Conservation (phyloP, 2,329 filamentous ascomycete genomes). For the Xylaria sp. region DNA sequence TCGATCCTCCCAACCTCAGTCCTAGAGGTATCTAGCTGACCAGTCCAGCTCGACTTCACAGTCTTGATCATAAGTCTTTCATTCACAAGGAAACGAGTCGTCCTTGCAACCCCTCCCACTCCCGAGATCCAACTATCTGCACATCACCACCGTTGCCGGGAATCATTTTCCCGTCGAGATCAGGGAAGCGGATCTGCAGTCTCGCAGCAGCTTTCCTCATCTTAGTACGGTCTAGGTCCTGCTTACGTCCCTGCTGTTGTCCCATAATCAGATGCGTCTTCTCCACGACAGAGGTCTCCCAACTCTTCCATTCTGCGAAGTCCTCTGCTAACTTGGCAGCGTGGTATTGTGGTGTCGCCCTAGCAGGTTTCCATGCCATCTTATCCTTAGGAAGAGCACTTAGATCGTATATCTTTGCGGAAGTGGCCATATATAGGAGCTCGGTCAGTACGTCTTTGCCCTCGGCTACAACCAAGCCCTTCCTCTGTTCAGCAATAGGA, state of each 20-base stretch:
- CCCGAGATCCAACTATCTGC: constrained; percentile 62
- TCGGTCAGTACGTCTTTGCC: constrained; percentile 72
- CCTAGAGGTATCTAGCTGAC: constrained; percentile 14
- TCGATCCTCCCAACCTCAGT: neutral
- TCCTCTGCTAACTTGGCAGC: constrained; percentile 73
- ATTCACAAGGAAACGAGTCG: constrained; percentile 44
- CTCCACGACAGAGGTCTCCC: constrained; percentile 65
- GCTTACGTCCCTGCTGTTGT: constrained; percentile 37
- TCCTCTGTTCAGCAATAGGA: constrained; percentile 68
- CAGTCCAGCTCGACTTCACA: constrained; percentile 8
- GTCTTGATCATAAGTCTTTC: constrained; percentile 16
- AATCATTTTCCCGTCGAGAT: constrained; percentile 57
- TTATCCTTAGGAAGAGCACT: constrained; percentile 65
- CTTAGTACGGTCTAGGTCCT: constrained; percentile 45
- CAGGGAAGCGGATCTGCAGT: constrained; percentile 62
- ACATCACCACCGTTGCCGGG: constrained; percentile 53
- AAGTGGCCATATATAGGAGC: constrained; percentile 69
- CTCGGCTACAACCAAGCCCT: constrained; percentile 67
- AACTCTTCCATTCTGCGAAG: constrained; percentile 69
- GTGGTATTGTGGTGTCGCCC: constrained; percentile 71
- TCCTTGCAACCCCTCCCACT: constrained; percentile 67
- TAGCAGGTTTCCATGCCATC: constrained; percentile 73
- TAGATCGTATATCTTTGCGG: constrained; percentile 69
- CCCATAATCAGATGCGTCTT: constrained; percentile 56
- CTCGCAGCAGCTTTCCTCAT: constrained; percentile 56